phyloP scores from a whole-genome alignment of 257 asterid species.

The Henckelia pumila region DNA sequence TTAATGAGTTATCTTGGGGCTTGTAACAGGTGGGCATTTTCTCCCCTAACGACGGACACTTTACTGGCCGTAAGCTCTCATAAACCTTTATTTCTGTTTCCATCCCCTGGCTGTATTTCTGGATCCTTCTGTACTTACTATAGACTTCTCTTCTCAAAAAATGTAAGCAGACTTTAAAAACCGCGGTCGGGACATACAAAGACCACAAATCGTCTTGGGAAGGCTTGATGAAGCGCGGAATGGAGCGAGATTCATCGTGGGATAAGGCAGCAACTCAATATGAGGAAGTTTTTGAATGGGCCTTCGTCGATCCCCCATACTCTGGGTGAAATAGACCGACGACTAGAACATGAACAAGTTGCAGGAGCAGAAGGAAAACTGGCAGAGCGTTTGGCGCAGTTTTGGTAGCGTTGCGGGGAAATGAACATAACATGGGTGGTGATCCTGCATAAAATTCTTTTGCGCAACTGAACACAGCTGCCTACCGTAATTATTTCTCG shows the following conservation, averaged over 20 bases:
- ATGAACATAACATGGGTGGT: no score
- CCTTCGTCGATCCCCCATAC: slow-evolving; percentile 76
- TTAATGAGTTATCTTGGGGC: slow-evolving; percentile 2
- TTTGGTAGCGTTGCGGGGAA: not conserved
- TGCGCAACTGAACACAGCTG: no score
- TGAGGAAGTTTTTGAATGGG: slow-evolving; percentile 85
- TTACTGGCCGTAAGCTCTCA: slow-evolving; percentile 63
- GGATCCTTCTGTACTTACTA: not conserved
- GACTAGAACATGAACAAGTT: slow-evolving; percentile 5
- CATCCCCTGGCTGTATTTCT: not conserved
- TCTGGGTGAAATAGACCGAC: slow-evolving; percentile 39
- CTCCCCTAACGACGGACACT: slow-evolving; percentile 70
- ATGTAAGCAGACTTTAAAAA: slow-evolving; percentile 50
- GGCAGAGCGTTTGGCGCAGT: not conserved
- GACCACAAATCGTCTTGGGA: slow-evolving; percentile 80
- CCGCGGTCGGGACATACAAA: slow-evolving; percentile 56
- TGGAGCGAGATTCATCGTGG: slow-evolving; percentile 84
- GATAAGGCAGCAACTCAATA: slow-evolving; percentile 80
- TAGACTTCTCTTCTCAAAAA: not conserved
- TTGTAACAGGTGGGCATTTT: slow-evolving; percentile 82
- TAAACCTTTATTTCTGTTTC: not conserved
- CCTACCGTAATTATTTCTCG: no score
- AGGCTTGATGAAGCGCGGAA: slow-evolving; percentile 84
- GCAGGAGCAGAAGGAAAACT: not conserved
- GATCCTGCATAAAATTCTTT: no score